Conservation (phyloP, 164 flowering plant genomes). For the Umbellularia californica region DNA sequence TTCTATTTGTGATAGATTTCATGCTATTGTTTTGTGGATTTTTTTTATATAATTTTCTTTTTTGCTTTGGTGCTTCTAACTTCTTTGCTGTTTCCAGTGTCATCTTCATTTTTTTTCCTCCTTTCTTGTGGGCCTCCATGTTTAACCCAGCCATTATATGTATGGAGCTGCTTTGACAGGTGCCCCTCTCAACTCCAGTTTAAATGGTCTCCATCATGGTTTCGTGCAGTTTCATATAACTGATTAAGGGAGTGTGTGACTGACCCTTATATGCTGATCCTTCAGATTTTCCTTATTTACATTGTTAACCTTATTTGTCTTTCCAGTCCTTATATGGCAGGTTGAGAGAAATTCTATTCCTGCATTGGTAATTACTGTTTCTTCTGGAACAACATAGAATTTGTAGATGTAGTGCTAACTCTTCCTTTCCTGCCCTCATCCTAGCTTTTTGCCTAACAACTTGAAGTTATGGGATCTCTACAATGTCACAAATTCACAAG, state of each 20-base stretch:
- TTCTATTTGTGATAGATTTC: conserved; percentile 9
- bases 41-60: conserved; percentile 2
- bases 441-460: too few relatives aligned
- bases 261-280: conserved; percentile 4
- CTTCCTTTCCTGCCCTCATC: too few relatives aligned
- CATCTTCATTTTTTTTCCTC: background rate
- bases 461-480: too few relatives aligned
- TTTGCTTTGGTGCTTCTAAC: background rate
- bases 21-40: background rate
- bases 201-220: background rate
- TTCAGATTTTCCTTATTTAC: background rate
- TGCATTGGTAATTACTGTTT: too few relatives aligned
- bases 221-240: background rate
- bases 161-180: background rate
- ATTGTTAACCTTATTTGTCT: background rate
- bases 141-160: background rate
- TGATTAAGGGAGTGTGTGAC: background rate
- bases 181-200: conserved; percentile 4
- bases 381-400: too few relatives aligned
- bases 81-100: conserved; percentile 3
- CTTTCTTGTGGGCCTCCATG: background rate
- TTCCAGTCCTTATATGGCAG: conserved; percentile 35
- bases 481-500: too few relatives aligned
- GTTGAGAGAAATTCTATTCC: conserved; percentile 6
- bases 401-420: too few relatives aligned